These are phyloP conservation scores for Casuarina cunninghamiana DNA, from an alignment of 306 rosid genomes.

Conservation along the genomic window DNA sequence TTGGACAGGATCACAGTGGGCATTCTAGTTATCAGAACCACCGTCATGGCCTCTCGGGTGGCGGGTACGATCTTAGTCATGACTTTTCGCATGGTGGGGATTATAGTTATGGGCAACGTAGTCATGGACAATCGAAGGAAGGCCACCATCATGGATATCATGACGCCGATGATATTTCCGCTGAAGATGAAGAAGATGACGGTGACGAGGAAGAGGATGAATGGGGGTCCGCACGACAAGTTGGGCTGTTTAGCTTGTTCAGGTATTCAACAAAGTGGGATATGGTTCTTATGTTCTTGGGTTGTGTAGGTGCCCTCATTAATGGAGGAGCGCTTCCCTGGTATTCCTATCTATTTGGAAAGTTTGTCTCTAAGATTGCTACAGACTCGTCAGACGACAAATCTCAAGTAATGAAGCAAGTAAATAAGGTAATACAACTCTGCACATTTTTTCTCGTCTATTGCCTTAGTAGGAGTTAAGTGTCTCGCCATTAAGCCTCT, in stretches of 20 bases:
- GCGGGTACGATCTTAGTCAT: constrained; percentile 16
- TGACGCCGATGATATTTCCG: constrained; percentile 29
- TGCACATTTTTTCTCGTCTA: not conserved
- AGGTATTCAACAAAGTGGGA: constrained; percentile 81
- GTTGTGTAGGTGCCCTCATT: constrained; percentile 83
- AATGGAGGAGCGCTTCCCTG: constrained; percentile 93
- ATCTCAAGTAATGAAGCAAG: constrained; percentile 53
- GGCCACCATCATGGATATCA: constrained; percentile 11
- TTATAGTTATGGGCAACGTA: not conserved
- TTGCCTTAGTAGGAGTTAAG: not conserved
- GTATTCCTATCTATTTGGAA: constrained; percentile 75
- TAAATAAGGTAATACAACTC: constrained; percentile 39
- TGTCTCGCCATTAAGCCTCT: not conserved
- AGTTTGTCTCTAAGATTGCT: constrained; percentile 65
- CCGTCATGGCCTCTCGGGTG: constrained; percentile 17
- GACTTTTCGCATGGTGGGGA: not conserved
- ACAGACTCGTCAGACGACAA: constrained; percentile 33
- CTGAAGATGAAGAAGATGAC: constrained; percentile 39
- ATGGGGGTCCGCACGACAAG: constrained; percentile 44
- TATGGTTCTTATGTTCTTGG: constrained; percentile 68
- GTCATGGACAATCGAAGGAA: constrained; percentile 17
- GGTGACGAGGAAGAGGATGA: constrained; percentile 54
- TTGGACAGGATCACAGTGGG: not conserved
- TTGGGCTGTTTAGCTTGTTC: constrained; percentile 74
- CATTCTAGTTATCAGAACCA: no score